phyloP scores from a whole-genome alignment of 441 rosid species.

The California macrophylla region DNA sequence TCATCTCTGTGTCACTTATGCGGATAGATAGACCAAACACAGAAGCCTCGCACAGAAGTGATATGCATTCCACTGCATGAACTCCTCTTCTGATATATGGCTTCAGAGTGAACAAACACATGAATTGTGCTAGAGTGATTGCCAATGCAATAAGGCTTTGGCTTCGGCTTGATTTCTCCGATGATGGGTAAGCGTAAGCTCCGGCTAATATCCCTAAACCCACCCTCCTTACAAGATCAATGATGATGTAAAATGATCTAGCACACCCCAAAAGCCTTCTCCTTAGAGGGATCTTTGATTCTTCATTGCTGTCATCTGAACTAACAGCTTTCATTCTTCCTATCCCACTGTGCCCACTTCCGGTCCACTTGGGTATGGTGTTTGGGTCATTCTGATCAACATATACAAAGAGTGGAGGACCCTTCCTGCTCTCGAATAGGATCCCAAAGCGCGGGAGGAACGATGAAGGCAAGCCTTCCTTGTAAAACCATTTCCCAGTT shows the following conservation, averaged over 20 bases:
- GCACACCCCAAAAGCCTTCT: constrained; percentile 38
- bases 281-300: constrained; percentile 21
- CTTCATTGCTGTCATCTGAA: constrained; percentile 42
- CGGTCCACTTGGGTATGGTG: constrained; percentile 32
- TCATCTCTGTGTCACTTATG: neutral
- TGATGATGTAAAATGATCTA: constrained; percentile 9
- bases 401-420: constrained; percentile 34
- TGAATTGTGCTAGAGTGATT: constrained; percentile 34
- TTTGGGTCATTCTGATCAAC: constrained; percentile 31
- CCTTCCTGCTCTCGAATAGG: constrained; percentile 39
- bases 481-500: constrained; percentile 43
- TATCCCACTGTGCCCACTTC: constrained; percentile 36
- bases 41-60: neutral
- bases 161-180: constrained; percentile 17
- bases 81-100: constrained; percentile 5
- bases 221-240: constrained; percentile 30
- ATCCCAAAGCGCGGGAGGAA: constrained; percentile 33
- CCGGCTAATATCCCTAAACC: constrained; percentile 35
- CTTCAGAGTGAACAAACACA: constrained; percentile 25
- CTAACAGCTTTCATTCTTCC: constrained; percentile 47
- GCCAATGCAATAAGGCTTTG: constrained; percentile 31
- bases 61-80: constrained; percentile 1
- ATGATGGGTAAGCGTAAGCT: constrained; percentile 24
- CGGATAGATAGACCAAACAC: neutral
- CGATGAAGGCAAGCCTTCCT: constrained; percentile 33